These are phyloP conservation scores for Penicillium waksmanii DNA, from an alignment of 495 filamentous ascomycete species.

Conservation along the genomic window DNA sequence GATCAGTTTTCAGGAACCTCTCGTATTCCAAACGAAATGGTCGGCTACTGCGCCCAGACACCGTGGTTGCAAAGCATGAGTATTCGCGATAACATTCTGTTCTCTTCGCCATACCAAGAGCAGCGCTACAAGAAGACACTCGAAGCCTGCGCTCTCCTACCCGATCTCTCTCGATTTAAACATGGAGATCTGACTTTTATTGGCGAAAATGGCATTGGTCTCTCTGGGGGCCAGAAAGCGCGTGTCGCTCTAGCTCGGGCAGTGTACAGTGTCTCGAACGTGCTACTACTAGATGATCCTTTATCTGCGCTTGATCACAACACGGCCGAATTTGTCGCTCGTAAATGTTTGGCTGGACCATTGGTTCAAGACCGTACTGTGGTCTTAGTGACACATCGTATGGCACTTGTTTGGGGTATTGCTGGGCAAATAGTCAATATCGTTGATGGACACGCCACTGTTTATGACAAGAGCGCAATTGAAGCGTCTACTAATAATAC, in stretches of 20 bases:
- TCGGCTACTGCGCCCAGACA: conserved; percentile 82
- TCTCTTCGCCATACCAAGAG: conserved; percentile 71
- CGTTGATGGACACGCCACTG: conserved; percentile 52
- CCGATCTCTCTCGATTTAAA: conserved; percentile 65
- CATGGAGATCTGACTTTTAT: conserved; percentile 72
- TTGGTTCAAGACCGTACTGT: conserved; percentile 64
- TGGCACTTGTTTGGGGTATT: conserved; percentile 64
- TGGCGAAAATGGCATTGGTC: conserved; percentile 69
- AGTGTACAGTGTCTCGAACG: conserved; percentile 66
- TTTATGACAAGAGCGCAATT: conserved; percentile 47
- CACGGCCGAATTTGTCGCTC: conserved; percentile 73
- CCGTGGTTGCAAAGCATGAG: conserved; percentile 94
- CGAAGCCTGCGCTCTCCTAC: conserved; percentile 63
- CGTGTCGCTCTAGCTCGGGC: conserved; percentile 71
- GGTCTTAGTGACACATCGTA: conserved; percentile 80
- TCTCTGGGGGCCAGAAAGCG: conserved; percentile 74
- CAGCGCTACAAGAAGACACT: conserved; percentile 61
- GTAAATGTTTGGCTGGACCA: conserved; percentile 66
- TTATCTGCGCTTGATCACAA: conserved; percentile 72
- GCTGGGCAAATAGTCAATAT: conserved; percentile 74
- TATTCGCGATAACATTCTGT: conserved; percentile 83
- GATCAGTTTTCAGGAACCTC: conserved; percentile 65
- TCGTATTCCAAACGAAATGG: conserved; percentile 63
- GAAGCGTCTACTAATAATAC: conserved; percentile 22
- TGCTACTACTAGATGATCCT: conserved; percentile 71